Evolutionary conservation across 208 protist species (phyloP).

Genomic region (Trypanosoma platydactyli): DNA sequence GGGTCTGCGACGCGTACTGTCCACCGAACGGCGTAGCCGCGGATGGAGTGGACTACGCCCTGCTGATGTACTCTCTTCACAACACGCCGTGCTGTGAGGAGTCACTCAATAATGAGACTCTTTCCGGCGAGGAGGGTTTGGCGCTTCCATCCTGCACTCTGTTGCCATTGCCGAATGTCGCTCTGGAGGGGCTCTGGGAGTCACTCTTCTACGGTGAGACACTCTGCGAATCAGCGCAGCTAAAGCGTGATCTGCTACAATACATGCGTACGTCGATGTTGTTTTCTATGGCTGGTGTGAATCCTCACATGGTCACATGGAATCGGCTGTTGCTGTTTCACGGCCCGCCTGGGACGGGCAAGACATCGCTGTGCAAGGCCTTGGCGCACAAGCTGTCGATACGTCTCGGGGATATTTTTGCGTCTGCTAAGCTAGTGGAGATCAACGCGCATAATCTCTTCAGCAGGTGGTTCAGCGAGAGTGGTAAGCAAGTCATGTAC

Average conservation of each 20-base stretch:
- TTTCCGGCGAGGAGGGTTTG: conserved; percentile 24
- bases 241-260: conserved; percentile 90
- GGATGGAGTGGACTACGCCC: conserved; percentile 15
- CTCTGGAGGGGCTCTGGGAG: conserved; percentile 88
- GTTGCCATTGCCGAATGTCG: conserved; percentile 57
- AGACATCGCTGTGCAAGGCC: conserved; percentile 92
- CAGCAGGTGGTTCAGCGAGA: conserved; percentile 97
- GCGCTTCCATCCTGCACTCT: conserved; percentile 43
- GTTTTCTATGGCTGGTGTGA: conserved; percentile 86
- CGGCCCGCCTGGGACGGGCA: conserved; percentile 94
- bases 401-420: conserved; percentile 47
- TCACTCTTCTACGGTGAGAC: conserved; percentile 82
- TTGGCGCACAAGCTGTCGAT: conserved; percentile 84
- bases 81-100: background rate
- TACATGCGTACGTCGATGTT: conserved; percentile 88
- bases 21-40: conserved; percentile 13
- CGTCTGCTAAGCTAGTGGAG: conserved; percentile 82
- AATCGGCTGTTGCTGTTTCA: conserved; percentile 87
- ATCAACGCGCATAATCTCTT: conserved; percentile 96
- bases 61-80: conserved; percentile 27
- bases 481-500: conserved; percentile 95
- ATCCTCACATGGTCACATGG: conserved; percentile 74
- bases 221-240: conserved; percentile 32
- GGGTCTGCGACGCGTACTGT: conserved; percentile 59
- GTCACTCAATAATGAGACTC: background rate